Evolutionary conservation across 495 filamentous ascomycete species (phyloP), one percentile per base, ranked within the genome.

Genomic region (Penicillium samsonianum): DNA sequence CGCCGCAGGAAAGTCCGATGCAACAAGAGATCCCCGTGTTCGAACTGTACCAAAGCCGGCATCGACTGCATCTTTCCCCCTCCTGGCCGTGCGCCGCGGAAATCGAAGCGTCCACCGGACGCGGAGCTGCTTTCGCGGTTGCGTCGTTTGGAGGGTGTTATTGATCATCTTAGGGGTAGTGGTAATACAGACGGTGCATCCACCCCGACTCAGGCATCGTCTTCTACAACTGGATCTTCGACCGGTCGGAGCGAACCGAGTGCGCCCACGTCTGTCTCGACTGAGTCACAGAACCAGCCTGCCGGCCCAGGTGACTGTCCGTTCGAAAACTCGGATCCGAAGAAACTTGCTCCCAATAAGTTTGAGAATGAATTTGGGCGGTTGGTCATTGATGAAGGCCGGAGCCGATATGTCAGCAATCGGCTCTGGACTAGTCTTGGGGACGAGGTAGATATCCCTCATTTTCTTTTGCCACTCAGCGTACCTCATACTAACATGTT

Each of bases 351-450:
- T 12, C 56, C 50, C 38, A 65, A 63, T 23, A 72, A 60, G 23
- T 75, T 89, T 17, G 81, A 86, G 43, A 82, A 84, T 60, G 84
- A 90, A 58, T 87, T 95, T 63, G 93, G 93, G 33, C 79, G 91
- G 49, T 68, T 98, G 62, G 88, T 96, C 1, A 81, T 96, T 45
- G 90, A 90, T 57, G 89, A 95, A 63, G 87, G 87, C 3, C 85
- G 83, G 61, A 90, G 86, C 61, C 80, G 90, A 66, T 97, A 97
- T 73, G 87, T 96, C 57, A 92, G 89, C 68, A 92, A 87, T 71
- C 86, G 85, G 16, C 90, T 96, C 50, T 97, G 92, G 92, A 85
- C 88, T n/a, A 90, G 83, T 59, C 77, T 97, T 43, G 90, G 86
- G 48, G 90, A 93, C 57, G 91, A 97, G 82, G 91, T 91, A 68